Conservation (phyloP, 1,284 basidiomycete genomes). For the Thelephora terrestris region DNA sequence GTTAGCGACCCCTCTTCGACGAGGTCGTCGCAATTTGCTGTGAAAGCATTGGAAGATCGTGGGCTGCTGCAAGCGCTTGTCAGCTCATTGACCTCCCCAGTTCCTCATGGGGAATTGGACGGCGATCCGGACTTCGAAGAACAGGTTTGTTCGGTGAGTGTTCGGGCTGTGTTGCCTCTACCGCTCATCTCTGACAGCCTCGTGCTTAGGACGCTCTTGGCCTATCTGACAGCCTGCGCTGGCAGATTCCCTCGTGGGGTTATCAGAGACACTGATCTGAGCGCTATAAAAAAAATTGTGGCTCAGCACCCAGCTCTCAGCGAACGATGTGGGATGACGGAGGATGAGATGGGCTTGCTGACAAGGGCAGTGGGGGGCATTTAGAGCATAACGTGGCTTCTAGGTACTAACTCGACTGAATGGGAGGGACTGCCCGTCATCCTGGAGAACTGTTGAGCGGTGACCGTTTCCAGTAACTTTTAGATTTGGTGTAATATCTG, state of each 20-base stretch:
- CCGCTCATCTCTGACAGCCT: background rate
- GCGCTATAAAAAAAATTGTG: too few species aligned
- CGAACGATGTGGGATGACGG: too few species aligned
- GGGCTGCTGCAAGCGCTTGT: slow-evolving; percentile 34
- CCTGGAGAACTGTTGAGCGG: too few species aligned
- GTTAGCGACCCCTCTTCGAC: slow-evolving; percentile 37
- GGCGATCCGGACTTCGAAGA: slow-evolving; percentile 76
- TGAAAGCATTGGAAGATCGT: slow-evolving; percentile 38
- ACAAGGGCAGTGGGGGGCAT: too few species aligned
- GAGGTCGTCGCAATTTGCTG: slow-evolving; percentile 37
- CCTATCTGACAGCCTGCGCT: slow-evolving; percentile 37
- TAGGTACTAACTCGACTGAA: too few species aligned
- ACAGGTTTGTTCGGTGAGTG: slow-evolving; percentile 57
- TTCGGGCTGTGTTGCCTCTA: slow-evolving; percentile 8
- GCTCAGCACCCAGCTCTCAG: too few species aligned
- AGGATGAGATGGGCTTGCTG: too few species aligned
- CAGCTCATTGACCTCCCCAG: slow-evolving; percentile 35
- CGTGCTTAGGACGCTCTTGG: slow-evolving; percentile 38
- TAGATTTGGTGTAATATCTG: too few species aligned
- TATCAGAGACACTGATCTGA: too few species aligned
- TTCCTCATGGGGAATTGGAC: slow-evolving; percentile 58
- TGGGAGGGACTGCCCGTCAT: too few species aligned
- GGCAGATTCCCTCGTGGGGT: slow-evolving; percentile 28
- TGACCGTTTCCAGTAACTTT: too few species aligned
- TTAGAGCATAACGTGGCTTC: too few species aligned